Percentiles rank a stretch among this genome's conserved stretches.
Evolutionary conservation across 306 rosid species (phyloP).

Genomic region (Vachellia pachyceras): DNA sequence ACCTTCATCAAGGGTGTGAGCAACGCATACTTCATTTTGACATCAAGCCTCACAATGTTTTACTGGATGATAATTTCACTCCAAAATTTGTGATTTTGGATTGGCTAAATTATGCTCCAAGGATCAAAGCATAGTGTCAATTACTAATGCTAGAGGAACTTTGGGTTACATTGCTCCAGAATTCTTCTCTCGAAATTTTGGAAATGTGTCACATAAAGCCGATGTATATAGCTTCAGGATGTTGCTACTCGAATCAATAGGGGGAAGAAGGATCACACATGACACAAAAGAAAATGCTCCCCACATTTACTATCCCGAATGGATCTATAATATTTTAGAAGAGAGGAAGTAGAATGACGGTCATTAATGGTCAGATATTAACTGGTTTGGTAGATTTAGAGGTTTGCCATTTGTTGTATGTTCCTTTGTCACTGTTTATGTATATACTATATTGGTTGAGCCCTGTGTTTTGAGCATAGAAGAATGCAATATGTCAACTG

Average conservation of each 20-base stretch:
- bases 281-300: not conserved
- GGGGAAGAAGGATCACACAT: not conserved
- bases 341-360: not conserved
- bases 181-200: not conserved
- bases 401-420: not conserved
- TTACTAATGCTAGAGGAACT: not conserved
- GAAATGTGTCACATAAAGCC: not conserved
- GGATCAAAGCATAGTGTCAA: not conserved
- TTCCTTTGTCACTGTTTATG: not conserved
- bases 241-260: not conserved
- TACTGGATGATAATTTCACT: not conserved
- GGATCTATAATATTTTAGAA: not conserved
- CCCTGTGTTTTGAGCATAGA: not conserved
- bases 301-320: not conserved
- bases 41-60: slow-evolving; percentile 8
- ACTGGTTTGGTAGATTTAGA: not conserved
- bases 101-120: not conserved
- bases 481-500: not conserved
- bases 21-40: slow-evolving; percentile 11
- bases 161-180: slow-evolving; percentile 2
- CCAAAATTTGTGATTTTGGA: slow-evolving; percentile 9
- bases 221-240: not conserved
- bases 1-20: slow-evolving; percentile 17
- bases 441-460: not conserved
- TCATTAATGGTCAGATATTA: not conserved